A percentile compares a stretch with the other conserved stretches of the same genome.
phyloP scores from a whole-genome alignment of 73 alveolate genomes.

The Paramecium sonneborni region DNA sequence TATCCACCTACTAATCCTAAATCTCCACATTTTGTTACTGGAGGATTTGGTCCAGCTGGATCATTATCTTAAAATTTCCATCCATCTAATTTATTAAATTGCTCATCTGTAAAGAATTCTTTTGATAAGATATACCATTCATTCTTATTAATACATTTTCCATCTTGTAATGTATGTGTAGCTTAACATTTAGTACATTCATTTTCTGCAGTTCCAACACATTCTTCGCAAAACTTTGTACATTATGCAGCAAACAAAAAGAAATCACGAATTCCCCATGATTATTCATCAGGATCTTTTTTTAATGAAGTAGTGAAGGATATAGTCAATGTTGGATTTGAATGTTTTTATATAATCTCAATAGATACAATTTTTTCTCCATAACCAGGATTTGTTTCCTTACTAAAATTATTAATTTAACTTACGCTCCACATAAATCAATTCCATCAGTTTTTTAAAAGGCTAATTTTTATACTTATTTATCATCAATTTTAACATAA shows the following conservation, averaged over 20 bases:
- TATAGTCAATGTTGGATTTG: neutral
- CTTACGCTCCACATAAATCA: constrained; percentile 46
- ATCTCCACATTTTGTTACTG: constrained; percentile 30
- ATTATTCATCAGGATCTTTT: neutral
- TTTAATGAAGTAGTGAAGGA: neutral
- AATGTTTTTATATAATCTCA: constrained; percentile 3
- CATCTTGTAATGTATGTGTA: constrained; percentile 14
- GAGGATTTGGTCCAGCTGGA: constrained; percentile 45
- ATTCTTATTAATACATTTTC: constrained; percentile 12
- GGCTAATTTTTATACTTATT: neutral
- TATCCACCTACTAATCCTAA: constrained; percentile 13
- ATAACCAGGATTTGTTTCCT: constrained; percentile 39
- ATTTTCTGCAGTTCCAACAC: constrained; percentile 38
- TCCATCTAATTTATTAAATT: neutral
- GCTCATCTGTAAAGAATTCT: neutral
- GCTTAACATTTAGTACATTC: constrained; percentile 40
- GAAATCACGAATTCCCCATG: constrained; percentile 56
- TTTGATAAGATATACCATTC: constrained; percentile 46
- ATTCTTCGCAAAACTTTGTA: constrained; percentile 38
- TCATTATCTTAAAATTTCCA: neutral
- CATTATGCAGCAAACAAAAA: constrained; percentile 38
- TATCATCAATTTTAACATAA: constrained; percentile 19
- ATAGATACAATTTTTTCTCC: constrained; percentile 27
- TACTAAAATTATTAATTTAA: neutral
- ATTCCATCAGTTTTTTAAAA: constrained; percentile 40